Evolutionary conservation across 2,329 filamentous ascomycete genomes (phyloP).

Genomic region (Venturia nashicola): DNA sequence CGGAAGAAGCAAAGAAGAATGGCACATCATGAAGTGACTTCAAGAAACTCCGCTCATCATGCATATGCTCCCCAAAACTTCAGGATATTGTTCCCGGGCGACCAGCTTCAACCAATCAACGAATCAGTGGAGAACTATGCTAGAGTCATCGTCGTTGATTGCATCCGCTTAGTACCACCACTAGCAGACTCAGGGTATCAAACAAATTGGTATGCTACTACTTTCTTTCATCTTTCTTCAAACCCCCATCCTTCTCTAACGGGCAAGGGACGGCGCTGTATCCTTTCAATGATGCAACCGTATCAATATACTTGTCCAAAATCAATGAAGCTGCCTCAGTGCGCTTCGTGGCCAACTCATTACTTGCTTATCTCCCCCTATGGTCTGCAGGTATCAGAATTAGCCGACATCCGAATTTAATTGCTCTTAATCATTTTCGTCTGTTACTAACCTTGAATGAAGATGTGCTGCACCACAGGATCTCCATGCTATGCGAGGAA

Average conservation of each 20-base stretch:
- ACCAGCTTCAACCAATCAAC: background rate
- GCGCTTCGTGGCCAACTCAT: constrained; percentile 3
- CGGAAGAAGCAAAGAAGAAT: constrained; percentile 28
- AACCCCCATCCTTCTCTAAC: background rate
- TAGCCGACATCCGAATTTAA: background rate
- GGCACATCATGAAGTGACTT: background rate
- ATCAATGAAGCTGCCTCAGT: constrained; percentile 4
- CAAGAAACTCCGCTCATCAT: background rate
- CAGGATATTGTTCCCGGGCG: background rate
- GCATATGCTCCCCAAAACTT: background rate
- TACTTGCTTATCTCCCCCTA: constrained; percentile 1
- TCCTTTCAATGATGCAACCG: constrained; percentile 11
- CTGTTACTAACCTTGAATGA: background rate
- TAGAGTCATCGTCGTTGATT: background rate
- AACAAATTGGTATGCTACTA: background rate
- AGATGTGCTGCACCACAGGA: background rate
- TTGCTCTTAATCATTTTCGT: background rate
- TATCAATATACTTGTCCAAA: constrained; percentile 11
- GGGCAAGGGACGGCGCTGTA: constrained; percentile 11
- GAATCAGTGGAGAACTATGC: too few relatives aligned
- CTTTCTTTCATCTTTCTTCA: background rate
- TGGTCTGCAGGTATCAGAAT: constrained; percentile 2
- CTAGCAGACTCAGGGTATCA: background rate
- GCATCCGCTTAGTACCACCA: background rate
- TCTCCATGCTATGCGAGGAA: background rate